Evolutionary conservation across 441 rosid genomes (phyloP).

Genomic region (Macaranga tanarius): DNA sequence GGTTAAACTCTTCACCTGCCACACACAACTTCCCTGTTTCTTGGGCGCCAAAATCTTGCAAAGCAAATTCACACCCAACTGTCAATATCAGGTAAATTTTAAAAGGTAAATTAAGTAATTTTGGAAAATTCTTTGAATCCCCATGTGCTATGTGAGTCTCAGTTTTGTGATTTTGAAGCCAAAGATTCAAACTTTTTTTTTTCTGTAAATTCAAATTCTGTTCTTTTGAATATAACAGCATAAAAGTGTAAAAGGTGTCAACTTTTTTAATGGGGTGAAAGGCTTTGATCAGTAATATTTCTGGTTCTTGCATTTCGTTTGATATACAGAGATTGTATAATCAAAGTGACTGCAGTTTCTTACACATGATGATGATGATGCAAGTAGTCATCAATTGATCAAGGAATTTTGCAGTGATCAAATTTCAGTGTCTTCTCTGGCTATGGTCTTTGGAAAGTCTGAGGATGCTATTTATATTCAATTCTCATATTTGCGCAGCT

Average conservation of each 20-base stretch:
- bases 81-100: constrained; percentile 17
- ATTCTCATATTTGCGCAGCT: no score
- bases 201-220: background rate
- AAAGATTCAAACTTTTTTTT: background rate
- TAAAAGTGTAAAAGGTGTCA: background rate
- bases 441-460: no score
- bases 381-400: background rate
- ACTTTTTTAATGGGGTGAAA: background rate
- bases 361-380: background rate
- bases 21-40: constrained; percentile 10
- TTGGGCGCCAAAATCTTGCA: constrained; percentile 47
- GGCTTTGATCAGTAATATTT: background rate
- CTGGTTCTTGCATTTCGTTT: background rate
- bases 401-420: constrained; percentile 2
- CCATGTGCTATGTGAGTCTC: background rate
- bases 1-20: constrained; percentile 45
- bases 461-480: no score
- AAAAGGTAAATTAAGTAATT: background rate
- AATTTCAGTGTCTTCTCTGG: background rate
- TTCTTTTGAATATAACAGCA: background rate
- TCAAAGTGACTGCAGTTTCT: background rate
- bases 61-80: constrained; percentile 5
- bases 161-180: background rate
- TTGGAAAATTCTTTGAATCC: background rate
- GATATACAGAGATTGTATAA: background rate